A percentile compares a stretch with the other conserved stretches of the same genome.
phyloP scores from a whole-genome alignment of 2,329 filamentous ascomycete species.

The Sphaerostilbella broomeana region DNA sequence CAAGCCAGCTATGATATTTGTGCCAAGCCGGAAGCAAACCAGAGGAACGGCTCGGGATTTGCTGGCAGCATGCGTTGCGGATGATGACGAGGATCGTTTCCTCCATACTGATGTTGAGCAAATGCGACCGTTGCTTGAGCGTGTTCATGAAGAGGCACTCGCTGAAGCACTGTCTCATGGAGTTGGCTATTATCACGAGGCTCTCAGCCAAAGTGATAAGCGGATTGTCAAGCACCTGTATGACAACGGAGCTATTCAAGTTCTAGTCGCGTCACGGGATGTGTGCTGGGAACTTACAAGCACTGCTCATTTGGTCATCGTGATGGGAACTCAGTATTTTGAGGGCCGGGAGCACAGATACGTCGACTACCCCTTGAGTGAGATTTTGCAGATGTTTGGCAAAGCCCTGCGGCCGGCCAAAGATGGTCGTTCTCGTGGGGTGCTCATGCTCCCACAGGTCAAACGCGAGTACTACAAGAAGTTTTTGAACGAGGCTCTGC shows the following conservation, averaged over 20 bases:
- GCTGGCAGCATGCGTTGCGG: constrained; percentile 76
- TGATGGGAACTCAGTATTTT: constrained; percentile 98
- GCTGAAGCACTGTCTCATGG: constrained; percentile 88
- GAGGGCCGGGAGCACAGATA: constrained; percentile 96
- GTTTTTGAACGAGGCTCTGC: constrained; percentile 91
- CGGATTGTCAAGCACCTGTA: constrained; percentile 91
- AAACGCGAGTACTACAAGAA: constrained; percentile 99
- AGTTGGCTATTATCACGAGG: constrained; percentile 96
- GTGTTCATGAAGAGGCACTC: constrained; percentile 78
- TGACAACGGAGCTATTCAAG: constrained; percentile 80
- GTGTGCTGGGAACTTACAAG: constrained; percentile 93
- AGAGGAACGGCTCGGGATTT: constrained; percentile 81
- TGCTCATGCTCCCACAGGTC: constrained; percentile 92
- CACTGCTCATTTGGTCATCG: constrained; percentile 81
- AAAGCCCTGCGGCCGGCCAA: constrained; percentile 74
- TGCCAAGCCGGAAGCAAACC: constrained; percentile 89
- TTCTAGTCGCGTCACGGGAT: constrained; percentile 70
- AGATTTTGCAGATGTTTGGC: constrained; percentile 96
- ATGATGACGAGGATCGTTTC: constrained; percentile 91
- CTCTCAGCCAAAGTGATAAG: constrained; percentile 80
- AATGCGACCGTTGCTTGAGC: constrained; percentile 71
- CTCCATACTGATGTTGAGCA: constrained; percentile 78
- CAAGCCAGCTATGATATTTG: constrained; percentile 86
- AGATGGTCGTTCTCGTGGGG: constrained; percentile 77
- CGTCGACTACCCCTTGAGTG: constrained; percentile 89